Conservation (phyloP, 2,329 filamentous ascomycete genomes). For the Cordyceps javanica region DNA sequence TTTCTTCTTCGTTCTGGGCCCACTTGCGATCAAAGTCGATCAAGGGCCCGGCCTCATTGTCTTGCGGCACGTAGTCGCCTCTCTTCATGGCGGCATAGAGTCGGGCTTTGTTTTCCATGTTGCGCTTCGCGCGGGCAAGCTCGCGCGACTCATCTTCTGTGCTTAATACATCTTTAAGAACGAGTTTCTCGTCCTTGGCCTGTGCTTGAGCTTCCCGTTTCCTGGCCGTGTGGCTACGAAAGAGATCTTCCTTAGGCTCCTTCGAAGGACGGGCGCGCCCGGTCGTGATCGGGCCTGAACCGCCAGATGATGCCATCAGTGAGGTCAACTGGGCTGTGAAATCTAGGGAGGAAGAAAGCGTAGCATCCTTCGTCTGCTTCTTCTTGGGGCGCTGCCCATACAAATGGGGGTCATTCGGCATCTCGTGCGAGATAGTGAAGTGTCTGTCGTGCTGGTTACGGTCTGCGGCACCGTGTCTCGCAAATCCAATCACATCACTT, state of each 20-base stretch:
- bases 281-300: conserved; percentile 31
- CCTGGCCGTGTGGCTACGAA: conserved; percentile 19
- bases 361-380: conserved; percentile 61
- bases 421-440: neutral
- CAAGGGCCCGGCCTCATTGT: conserved; percentile 59
- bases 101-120: conserved; percentile 85
- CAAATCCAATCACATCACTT: neutral
- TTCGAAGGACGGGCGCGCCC: conserved; percentile 41
- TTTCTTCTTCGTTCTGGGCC: conserved; percentile 60
- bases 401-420: conserved; percentile 60
- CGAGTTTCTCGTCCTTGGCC: conserved; percentile 47
- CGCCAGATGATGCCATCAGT: conserved; percentile 56
- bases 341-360: conserved; percentile 66
- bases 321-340: conserved; percentile 86
- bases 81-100: conserved; percentile 86
- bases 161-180: conserved; percentile 46
- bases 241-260: conserved; percentile 43
- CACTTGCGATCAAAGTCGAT: conserved; percentile 97
- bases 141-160: conserved; percentile 60
- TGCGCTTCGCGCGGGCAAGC: conserved; percentile 65
- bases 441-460: neutral
- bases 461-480: neutral
- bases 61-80: conserved; percentile 69
- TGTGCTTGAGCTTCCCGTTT: conserved; percentile 21
- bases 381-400: conserved; percentile 72